These are phyloP conservation scores for Lasiosphaeria hispida DNA, from an alignment of 495 filamentous ascomycete genomes.

Conservation along the genomic window DNA sequence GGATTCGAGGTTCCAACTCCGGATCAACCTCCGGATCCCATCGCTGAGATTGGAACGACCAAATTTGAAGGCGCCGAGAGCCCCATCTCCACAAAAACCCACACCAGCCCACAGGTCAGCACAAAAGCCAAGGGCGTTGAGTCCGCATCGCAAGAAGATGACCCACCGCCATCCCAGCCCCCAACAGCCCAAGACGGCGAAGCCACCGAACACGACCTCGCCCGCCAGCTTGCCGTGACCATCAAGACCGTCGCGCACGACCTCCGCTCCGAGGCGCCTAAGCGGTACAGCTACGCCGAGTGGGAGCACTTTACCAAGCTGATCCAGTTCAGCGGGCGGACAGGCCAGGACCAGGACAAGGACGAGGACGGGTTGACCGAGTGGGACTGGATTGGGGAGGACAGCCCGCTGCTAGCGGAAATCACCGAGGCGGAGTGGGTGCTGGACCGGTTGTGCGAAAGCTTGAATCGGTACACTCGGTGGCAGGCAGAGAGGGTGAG, in stretches of 20 bases:
- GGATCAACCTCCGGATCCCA: conserved; percentile 27
- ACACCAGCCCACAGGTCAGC: too few relatives aligned
- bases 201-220: conserved; percentile 51
- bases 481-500: conserved; percentile 27
- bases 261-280: conserved; percentile 45
- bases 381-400: conserved; percentile 73
- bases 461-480: conserved; percentile 43
- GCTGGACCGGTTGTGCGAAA: conserved; percentile 56
- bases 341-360: conserved; percentile 25
- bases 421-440: conserved; percentile 58
- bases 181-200: conserved; percentile 11
- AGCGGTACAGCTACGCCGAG: conserved; percentile 67
- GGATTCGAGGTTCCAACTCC: conserved; percentile 33
- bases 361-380: conserved; percentile 34
- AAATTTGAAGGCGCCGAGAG: background rate
- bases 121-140: too few relatives aligned
- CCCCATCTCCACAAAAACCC: too few relatives aligned
- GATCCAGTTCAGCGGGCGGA: conserved; percentile 32
- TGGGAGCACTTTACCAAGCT: conserved; percentile 64
- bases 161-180: too few relatives aligned
- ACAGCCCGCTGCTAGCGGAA: conserved; percentile 64
- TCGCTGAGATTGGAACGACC: conserved; percentile 18
- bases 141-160: too few relatives aligned
- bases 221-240: conserved; percentile 56
- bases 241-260: conserved; percentile 63